A percentile compares a stretch with the other conserved stretches of the same genome.
Conservation (phyloP, 768 basidiomycete species). For the Lepiota subincarnata region DNA sequence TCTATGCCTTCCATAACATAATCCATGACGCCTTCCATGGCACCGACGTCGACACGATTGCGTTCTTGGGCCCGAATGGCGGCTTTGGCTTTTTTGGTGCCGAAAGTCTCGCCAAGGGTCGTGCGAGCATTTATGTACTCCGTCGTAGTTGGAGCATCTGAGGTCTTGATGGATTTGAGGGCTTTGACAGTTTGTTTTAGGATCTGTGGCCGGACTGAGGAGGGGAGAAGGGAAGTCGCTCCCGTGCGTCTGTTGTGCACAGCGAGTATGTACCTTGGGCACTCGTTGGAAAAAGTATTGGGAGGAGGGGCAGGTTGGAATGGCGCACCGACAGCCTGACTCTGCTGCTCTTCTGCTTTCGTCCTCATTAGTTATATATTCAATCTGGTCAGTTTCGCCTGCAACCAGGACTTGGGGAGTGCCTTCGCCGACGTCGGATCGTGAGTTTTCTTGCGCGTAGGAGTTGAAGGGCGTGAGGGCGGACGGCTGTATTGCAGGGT, state of each 20-base stretch:
- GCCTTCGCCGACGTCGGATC: constrained; percentile 24
- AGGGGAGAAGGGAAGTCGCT: constrained; percentile 63
- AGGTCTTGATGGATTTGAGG: constrained; percentile 59
- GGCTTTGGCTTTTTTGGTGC: constrained; percentile 90
- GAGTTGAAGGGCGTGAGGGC: constrained; percentile 56
- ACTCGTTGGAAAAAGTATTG: constrained; percentile 4
- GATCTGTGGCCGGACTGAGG: constrained; percentile 61
- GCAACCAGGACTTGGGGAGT: constrained; percentile 51
- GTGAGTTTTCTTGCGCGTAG: constrained; percentile 45
- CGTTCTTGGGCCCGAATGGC: constrained; percentile 83
- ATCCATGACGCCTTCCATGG: constrained; percentile 80
- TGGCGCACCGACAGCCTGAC: constrained; percentile 64
- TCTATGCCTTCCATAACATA: constrained; percentile 84
- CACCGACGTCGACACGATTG: constrained; percentile 83
- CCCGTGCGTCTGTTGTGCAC: constrained; percentile 76
- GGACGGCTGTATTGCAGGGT: constrained; percentile 62
- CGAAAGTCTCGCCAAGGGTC: constrained; percentile 88
- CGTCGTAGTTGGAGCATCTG: constrained; percentile 43
- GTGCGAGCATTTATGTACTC: constrained; percentile 64
- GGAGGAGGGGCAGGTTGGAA: not conserved
- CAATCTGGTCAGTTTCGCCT: constrained; percentile 81
- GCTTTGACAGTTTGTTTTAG: constrained; percentile 80
- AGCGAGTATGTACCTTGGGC: constrained; percentile 72
- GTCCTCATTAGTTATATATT: constrained; percentile 68
- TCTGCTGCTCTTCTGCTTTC: constrained; percentile 46